Base-by-base conservation (phyloP, 2,329 filamentous ascomycete genomes). In the Nothophoma quercina region DNA sequence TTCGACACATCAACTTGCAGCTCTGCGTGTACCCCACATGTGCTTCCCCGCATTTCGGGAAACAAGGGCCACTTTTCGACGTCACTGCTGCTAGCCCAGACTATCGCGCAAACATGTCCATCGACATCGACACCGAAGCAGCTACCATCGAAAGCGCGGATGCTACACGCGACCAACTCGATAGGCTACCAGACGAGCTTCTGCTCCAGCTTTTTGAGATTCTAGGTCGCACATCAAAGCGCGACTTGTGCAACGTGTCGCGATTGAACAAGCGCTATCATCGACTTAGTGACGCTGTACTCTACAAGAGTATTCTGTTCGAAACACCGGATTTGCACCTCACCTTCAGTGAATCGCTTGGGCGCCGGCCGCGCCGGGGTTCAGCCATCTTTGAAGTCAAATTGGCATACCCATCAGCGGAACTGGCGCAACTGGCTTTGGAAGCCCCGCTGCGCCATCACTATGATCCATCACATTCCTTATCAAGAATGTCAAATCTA, bases 401-500 rank as follows among this genome's bases (percentile, higher is more conserved):
- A 40, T 56, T 70, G 9, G 60, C 65, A 2, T 71, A 71, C 13
- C 68, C 68, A 3, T 69, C 67, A 13, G 66, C 66, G 2, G 67
- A 69, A 51, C 58, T 71, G 4, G 65, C 66, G 13, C 61, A 69
- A 28, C 53, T 71, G 32, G 65, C 67, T 7, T 63, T 71, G 12
- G 64, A 69, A 53, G 56, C 57, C 8, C 67, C 67, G 8, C 56
- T 70, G 21, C 63, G 60, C 41, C 62, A 63, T 28, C 61, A 63
- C 19, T 68, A 68, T 38, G 66, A 70, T 32, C 57, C 69, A n/a
- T 71, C 67, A 18, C 65, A 63, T 22, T 70, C 68, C 2, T 30
- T 71, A 21, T 71, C 68, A 1, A 64, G 68, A 15, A 71, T 71
- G 68, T 70, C 67, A 7, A 71, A 71, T 44, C 32, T 71, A 28